phyloP scores from a whole-genome alignment of 352 stramenopile species.

The Pythium graminicola region DNA sequence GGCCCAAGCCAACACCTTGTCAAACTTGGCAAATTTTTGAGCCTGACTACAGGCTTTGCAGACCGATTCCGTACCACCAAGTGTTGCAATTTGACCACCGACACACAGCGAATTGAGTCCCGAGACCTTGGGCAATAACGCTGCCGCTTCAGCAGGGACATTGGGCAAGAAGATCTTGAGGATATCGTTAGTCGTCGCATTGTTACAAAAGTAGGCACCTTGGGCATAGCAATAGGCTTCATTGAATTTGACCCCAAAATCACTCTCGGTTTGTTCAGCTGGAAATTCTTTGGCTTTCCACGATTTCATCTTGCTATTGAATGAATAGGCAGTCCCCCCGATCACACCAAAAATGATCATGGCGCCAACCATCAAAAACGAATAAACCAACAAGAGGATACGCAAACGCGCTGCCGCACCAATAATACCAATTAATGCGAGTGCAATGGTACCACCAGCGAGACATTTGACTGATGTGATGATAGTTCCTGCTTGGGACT shows the following conservation, averaged over 20 bases:
- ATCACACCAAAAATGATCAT: constrained; percentile 74
- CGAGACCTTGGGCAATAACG: constrained; percentile 50
- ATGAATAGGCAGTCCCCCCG: constrained; percentile 58
- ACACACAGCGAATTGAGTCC: constrained; percentile 54
- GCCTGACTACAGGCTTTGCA: constrained; percentile 54
- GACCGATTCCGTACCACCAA: constrained; percentile 35
- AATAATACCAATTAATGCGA: constrained; percentile 59
- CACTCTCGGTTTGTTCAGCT: constrained; percentile 40
- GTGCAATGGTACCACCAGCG: constrained; percentile 41
- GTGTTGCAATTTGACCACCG: constrained; percentile 16
- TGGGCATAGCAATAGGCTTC: constrained; percentile 82
- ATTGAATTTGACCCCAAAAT: constrained; percentile 68
- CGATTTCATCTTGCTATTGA: constrained; percentile 57
- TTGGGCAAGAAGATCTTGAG: constrained; percentile 59
- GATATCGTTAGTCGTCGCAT: constrained; percentile 48
- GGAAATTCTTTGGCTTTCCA: constrained; percentile 57
- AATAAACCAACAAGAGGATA: constrained; percentile 64
- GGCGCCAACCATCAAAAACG: constrained; percentile 54
- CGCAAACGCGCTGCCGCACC: constrained; percentile 62
- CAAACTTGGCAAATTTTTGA: constrained; percentile 51
- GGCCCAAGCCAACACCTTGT: constrained; percentile 62
- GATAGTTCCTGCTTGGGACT: constrained; percentile 36
- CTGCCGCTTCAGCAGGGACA: constrained; percentile 27
- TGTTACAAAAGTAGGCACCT: constrained; percentile 80
- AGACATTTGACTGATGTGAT: constrained; percentile 46